These are phyloP conservation scores for Colletotrichum chrysophilum DNA, from an alignment of 2,329 filamentous ascomycete genomes.

Conservation along the genomic window DNA sequence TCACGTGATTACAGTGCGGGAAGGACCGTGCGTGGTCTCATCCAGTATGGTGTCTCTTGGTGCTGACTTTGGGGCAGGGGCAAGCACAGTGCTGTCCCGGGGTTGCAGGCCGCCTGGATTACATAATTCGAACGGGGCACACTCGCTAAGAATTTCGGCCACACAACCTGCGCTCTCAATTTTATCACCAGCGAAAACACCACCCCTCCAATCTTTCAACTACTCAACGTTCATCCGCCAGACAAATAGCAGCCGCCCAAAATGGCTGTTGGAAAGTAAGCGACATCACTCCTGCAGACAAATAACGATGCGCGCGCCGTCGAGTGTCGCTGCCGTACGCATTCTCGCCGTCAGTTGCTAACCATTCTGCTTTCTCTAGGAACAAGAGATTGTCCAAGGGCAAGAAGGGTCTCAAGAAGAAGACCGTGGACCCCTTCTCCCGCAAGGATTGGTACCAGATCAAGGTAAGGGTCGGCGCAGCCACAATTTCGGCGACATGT, in stretches of 20 bases:
- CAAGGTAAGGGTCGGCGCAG: conserved; percentile 66
- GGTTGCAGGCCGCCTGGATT: not conserved
- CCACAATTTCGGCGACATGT: not conserved
- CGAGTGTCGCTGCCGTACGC: not conserved
- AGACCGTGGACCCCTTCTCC: conserved; percentile 94
- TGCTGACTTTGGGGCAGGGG: not conserved
- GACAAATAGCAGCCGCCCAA: conserved; percentile 53
- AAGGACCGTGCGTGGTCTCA: not conserved
- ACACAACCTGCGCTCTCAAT: conserved; percentile 30
- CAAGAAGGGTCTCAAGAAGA: conserved; percentile 99
- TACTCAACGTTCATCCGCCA: conserved; percentile 47
- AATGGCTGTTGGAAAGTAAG: conserved; percentile 68
- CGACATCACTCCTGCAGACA: conserved; percentile 8
- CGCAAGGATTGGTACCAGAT: conserved; percentile 99
- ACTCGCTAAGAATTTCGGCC: conserved; percentile 30
- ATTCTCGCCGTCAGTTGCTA: conserved; percentile 18
- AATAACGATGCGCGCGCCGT: not conserved
- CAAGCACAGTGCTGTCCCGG: not conserved
- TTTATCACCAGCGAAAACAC: conserved; percentile 35
- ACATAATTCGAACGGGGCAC: conserved; percentile 20
- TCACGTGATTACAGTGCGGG: conserved; percentile 1
- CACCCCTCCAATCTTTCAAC: conserved; percentile 45
- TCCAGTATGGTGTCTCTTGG: not conserved
- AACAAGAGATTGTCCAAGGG: conserved; percentile 99
- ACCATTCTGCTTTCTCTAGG: conserved; percentile 52